Evolutionary conservation across 2,329 filamentous ascomycete genomes (phyloP).

Genomic region (Phyllosticta paracitricarpa): DNA sequence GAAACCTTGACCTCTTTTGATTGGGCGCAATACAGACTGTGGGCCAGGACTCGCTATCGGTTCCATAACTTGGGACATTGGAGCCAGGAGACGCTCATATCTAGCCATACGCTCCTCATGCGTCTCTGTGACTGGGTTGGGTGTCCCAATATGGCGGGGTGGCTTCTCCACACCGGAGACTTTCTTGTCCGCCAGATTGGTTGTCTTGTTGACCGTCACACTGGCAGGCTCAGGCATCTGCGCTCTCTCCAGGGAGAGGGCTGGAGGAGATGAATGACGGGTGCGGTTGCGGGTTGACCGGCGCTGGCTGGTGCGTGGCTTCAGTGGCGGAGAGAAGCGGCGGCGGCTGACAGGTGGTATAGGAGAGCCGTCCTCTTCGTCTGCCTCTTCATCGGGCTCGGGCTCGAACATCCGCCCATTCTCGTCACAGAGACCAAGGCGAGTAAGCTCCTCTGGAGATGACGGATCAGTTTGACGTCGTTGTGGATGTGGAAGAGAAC

Average conservation of each 20-base stretch:
- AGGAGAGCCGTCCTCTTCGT: neutral
- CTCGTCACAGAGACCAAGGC: neutral
- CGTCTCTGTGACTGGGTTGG: neutral
- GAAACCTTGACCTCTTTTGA: neutral
- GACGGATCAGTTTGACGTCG: neutral
- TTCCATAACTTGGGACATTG: too few species aligned
- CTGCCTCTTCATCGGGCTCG: neutral
- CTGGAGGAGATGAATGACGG: too few species aligned
- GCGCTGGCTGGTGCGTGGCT: too few species aligned
- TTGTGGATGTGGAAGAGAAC: neutral
- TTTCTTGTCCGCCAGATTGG: neutral
- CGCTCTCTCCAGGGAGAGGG: too few species aligned
- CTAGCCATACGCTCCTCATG: neutral
- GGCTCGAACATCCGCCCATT: neutral
- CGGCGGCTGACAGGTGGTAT: neutral
- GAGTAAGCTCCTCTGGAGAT: neutral
- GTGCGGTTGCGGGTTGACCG: too few species aligned
- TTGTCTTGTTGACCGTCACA: neutral
- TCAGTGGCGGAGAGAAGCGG: neutral
- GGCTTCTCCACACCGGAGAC: neutral
- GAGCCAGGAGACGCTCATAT: neutral
- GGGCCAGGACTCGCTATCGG: too few species aligned
- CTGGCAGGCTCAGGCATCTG: neutral
- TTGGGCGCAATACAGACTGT: neutral
- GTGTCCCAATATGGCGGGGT: neutral